Evolutionary conservation across 2,329 filamentous ascomycete species (phyloP), one percentile per base, ranked within the genome.

Genomic region (Xylariales sp.): DNA sequence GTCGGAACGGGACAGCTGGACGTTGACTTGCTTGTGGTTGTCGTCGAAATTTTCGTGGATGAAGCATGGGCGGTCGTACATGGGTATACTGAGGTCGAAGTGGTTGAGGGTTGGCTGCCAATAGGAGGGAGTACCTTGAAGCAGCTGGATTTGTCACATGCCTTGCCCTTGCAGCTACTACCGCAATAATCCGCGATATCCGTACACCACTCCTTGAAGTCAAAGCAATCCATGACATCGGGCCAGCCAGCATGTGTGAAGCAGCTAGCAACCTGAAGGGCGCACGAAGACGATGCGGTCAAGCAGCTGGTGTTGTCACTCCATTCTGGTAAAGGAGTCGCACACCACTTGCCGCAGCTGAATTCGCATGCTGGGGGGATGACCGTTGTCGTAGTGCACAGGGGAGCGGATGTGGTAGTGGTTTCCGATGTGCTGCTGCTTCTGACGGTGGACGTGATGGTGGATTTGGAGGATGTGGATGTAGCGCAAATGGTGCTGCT

Each of bases 211-310:
- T 55, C 54, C 33, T 60, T 55, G 54, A 71, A 79, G 38, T 69
- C 59, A 59, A 71, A 71, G 60, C 76, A 79, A 45, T 71, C 56
- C 18, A 74, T 57, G 14, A 60, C 60, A 6, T 57, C 68, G 32
- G 74, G 74, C 59, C 66, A 75, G 22, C 72, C 71, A 36, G 75
- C 75, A 6, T 63, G 50, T 46, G 66, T 55, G 63, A 75, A 75
- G 63, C 75, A 79, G 29, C 71, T 65, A 33, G 66, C 59, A 14
- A 71, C 53, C 56, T 76, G 71, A 42, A 74, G 55, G 19, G 57
- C 54, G 53, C 72, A 75, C 41, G 62, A 66, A 42, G 68, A 65
- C 48, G 62, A 64, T 16, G 69, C 66, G 8, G 48, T 49, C 37
- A 59, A 51, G 56, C 75, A 79, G 33, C 58, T 56, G 31, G 53